Conservation (phyloP, 1,139 yeast species). For the Wickerhamomyces sp. region DNA sequence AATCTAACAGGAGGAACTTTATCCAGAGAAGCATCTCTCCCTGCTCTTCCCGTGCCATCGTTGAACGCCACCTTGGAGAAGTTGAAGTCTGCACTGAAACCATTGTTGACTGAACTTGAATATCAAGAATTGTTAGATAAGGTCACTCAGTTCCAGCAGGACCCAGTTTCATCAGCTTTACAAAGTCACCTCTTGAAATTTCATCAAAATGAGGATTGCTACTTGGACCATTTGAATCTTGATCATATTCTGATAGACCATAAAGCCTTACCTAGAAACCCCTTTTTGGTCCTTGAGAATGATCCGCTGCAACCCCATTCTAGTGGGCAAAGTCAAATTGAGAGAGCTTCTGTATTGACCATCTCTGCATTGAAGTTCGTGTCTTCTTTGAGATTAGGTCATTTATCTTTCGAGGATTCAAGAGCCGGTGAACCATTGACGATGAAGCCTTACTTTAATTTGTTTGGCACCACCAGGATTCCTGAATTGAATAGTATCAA, state of each 20-base stretch:
- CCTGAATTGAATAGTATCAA: conserved; percentile 45
- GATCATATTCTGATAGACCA: conserved; percentile 65
- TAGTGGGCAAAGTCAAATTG: conserved; percentile 51
- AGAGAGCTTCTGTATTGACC: conserved; percentile 61
- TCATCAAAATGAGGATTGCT: conserved; percentile 42
- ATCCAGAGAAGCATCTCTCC: conserved; percentile 4
- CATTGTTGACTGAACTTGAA: conserved; percentile 31
- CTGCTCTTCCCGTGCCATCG: conserved; percentile 47
- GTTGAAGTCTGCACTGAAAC: conserved; percentile 44
- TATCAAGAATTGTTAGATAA: conserved; percentile 23
- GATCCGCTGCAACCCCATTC: conserved; percentile 58
- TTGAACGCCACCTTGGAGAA: conserved; percentile 42
- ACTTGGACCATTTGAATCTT: conserved; percentile 48
- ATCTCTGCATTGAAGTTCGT: conserved; percentile 64
- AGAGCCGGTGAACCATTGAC: conserved; percentile 51
- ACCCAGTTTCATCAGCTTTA: conserved; percentile 38
- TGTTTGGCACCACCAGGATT: conserved; percentile 64
- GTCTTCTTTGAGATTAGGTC: conserved; percentile 48
- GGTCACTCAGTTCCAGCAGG: conserved; percentile 40
- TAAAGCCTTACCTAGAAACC: conserved; percentile 70
- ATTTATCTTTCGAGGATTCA: conserved; percentile 52
- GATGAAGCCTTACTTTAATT: conserved; percentile 59
- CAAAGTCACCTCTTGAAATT: conserved; percentile 50
- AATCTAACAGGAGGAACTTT: background rate
- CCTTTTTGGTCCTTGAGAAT: conserved; percentile 65